Base-by-base conservation (phyloP, 768 basidiomycete species). In the Pulveroboletus sp. region DNA sequence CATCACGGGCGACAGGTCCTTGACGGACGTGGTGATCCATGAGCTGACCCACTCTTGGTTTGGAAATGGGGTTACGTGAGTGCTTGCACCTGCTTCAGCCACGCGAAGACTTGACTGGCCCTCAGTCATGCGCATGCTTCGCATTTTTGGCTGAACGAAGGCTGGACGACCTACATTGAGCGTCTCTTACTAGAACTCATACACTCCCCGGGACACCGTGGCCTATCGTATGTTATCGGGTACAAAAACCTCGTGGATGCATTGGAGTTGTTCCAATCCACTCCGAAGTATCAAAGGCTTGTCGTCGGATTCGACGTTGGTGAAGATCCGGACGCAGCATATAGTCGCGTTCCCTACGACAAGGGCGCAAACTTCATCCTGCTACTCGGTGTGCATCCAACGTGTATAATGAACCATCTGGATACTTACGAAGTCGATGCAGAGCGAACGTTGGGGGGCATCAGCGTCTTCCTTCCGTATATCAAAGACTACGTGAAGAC, bases 111-210 rank as follows among this genome's bases (percentile, higher is more conserved):
- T 6, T 12, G 27, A 17, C 31, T 47, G 27, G 60, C n/a, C 12
- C 3, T 4, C 27, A 80, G 84, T 0, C 84, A 87, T 47, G 83
- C 85, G 0, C 69, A 89, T 54, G 81, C 87, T 1, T 79, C 81
- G 1, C 86, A 90, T 68, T 92, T 90, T 68, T 92, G 89, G 88
- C 78, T 93, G 37, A 93, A 93, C 61, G 89, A 94, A 72, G 88
- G 93, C 23, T 95, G 89, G 87, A 97, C 95, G 31, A 92, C 89
- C 0, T 97, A 94, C 62, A 84, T 90, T 26, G 95, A 97, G 64
- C 83, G 93, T 19, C 72, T 95, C 8, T 72, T 95, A 38, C 81
- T 81, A 41, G 76, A 83, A 54, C 70, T 75, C 38, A 72, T 93
- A 10, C 81, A 90, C 63, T 79, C 85, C 1, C 79, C 86, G 11